Conservation (phyloP, 2,329 filamentous ascomycete species). For the Metarhizium anisopliae region DNA sequence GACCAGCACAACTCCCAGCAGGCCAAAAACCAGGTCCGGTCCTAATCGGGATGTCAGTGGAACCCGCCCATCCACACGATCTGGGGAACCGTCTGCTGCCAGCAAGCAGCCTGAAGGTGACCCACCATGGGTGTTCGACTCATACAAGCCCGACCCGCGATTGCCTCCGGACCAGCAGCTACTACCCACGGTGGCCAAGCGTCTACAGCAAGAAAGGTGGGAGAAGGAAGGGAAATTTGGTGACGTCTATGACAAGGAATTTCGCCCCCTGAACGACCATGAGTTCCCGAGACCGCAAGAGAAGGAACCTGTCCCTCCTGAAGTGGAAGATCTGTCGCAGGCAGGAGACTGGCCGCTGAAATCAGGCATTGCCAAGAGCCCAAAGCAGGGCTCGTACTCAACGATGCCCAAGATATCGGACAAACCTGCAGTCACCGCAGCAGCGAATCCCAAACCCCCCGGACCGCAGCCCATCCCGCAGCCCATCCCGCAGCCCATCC, state of each 20-base stretch:
- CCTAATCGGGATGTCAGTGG: constrained; percentile 37
- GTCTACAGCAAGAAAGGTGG: constrained; percentile 91
- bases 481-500: constrained; percentile 12
- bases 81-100: constrained; percentile 41
- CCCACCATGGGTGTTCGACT: constrained; percentile 87
- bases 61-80: constrained; percentile 54
- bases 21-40: constrained; percentile 55
- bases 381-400: constrained; percentile 44
- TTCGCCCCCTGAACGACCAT: constrained; percentile 71
- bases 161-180: constrained; percentile 93
- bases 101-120: constrained; percentile 79
- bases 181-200: constrained; percentile 83
- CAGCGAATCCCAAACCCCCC: constrained; percentile 17
- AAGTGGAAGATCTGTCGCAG: constrained; percentile 20
- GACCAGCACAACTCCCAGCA: constrained; percentile 31
- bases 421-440: constrained; percentile 24
- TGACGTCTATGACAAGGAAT: constrained; percentile 77
- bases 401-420: constrained; percentile 51
- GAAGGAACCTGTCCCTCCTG: constrained; percentile 11
- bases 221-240: constrained; percentile 84
- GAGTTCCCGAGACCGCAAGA: constrained; percentile 38
- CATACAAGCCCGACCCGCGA: constrained; percentile 92
- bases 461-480: constrained; percentile 18
- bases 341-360: constrained; percentile 52
- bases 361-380: constrained; percentile 35